A percentile compares a stretch with the other conserved stretches of the same genome.
Evolutionary conservation across 179 eudicot genomes (phyloP).

Genomic region (Nepenthes alata): DNA sequence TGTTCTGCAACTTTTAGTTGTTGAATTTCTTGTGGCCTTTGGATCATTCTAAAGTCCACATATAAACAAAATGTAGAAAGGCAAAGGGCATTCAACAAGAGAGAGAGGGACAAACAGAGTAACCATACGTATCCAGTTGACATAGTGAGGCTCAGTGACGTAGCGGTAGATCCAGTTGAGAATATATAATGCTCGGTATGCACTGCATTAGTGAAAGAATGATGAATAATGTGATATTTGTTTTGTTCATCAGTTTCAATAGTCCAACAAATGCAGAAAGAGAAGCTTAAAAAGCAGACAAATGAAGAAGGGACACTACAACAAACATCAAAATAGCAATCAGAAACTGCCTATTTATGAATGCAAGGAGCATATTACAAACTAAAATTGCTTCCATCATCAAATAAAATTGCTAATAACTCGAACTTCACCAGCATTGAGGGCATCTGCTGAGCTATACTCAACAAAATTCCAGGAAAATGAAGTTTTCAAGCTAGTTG

Average conservation of each 20-base stretch:
- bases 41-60: no score
- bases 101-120: slow-evolving; percentile 14
- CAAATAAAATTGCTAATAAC: background rate
- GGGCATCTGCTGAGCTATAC: no score
- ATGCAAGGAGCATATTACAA: background rate
- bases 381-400: background rate
- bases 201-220: slow-evolving; percentile 36
- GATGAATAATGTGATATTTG: background rate
- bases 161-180: slow-evolving; percentile 90
- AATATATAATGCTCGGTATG: slow-evolving; percentile 76
- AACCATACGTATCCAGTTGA: slow-evolving; percentile 83
- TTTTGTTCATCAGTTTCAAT: background rate
- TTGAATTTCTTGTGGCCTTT: no score
- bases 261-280: no score
- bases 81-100: background rate
- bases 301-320: background rate
- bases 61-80: no score
- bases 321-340: background rate
- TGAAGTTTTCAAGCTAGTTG: no score
- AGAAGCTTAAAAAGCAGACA: background rate
- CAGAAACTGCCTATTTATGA: background rate
- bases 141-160: slow-evolving; percentile 94
- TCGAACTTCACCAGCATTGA: no score
- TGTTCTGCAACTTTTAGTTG: no score
- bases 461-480: no score